Percentiles rank a stretch among this genome's conserved stretches.
Evolutionary conservation across 164 flowering plant genomes (phyloP).

Genomic region (Piper longum): DNA sequence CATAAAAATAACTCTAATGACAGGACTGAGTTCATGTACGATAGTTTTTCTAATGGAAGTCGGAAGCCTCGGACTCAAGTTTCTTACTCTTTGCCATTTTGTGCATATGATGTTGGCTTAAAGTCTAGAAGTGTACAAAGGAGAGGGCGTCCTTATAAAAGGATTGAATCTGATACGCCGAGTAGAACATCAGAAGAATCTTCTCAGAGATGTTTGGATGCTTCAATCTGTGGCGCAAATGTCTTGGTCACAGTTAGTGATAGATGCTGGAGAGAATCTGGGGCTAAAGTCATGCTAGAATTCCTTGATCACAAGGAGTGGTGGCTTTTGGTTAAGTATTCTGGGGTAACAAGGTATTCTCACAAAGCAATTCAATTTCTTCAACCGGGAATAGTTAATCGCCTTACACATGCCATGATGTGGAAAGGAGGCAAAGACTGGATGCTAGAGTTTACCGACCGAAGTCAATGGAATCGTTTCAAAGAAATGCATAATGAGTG

Average conservation of each 20-base stretch:
- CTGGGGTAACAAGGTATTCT: slow-evolving; percentile 54
- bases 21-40: slow-evolving; percentile 22
- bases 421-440: slow-evolving; percentile 99
- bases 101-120: slow-evolving; percentile 37
- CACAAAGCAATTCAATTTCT: slow-evolving; percentile 76
- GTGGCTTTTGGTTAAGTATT: slow-evolving; percentile 60
- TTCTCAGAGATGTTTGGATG: slow-evolving; percentile 34
- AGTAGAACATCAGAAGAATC: slow-evolving; percentile 35
- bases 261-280: slow-evolving; percentile 85
- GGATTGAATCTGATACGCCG: slow-evolving; percentile 44
- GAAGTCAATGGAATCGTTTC: slow-evolving; percentile 79
- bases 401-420: slow-evolving; percentile 91
- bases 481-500: slow-evolving; percentile 97
- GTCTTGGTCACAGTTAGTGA: slow-evolving; percentile 55
- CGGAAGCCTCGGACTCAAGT: slow-evolving; percentile 76
- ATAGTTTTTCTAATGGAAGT: slow-evolving; percentile 47
- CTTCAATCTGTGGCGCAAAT: slow-evolving; percentile 61
- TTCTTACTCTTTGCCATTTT: slow-evolving; percentile 54
- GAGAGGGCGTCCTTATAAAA: slow-evolving; percentile 40
- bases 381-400: slow-evolving; percentile 85
- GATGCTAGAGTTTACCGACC: slow-evolving; percentile 78
- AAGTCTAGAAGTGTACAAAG: slow-evolving; percentile 35
- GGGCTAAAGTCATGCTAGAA: slow-evolving; percentile 57
- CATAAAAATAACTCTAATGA: slow-evolving; percentile 49
- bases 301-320: slow-evolving; percentile 70